A percentile compares a stretch with the other conserved stretches of the same genome.
These are phyloP conservation scores for Salix exigua DNA, from an alignment of 345 rosid genomes.

Conservation along the genomic window DNA sequence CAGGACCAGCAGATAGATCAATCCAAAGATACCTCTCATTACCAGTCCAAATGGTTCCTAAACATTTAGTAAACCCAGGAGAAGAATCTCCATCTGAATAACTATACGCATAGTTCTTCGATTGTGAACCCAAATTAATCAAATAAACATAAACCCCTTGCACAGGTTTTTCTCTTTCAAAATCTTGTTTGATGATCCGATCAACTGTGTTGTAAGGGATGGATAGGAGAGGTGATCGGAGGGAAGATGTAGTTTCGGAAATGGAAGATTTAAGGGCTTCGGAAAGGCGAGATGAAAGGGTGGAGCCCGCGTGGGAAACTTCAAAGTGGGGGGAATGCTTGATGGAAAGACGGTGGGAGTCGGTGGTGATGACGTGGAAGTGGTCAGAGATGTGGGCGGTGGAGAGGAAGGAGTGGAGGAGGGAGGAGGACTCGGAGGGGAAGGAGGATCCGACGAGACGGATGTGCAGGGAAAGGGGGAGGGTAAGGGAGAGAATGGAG, in stretches of 20 bases:
- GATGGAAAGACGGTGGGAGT: slow-evolving; percentile 25
- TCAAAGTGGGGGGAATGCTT: slow-evolving; percentile 29
- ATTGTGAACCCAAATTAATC: slow-evolving; percentile 51
- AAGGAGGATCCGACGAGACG: slow-evolving; percentile 31
- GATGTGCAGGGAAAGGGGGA: slow-evolving; percentile 23
- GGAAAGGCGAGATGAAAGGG: slow-evolving; percentile 38
- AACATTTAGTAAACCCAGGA: slow-evolving; percentile 74
- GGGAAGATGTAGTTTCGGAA: slow-evolving; percentile 44
- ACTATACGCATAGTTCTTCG: slow-evolving; percentile 65
- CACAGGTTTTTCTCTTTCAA: slow-evolving; percentile 59
- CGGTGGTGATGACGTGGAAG: slow-evolving; percentile 32
- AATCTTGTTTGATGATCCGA: slow-evolving; percentile 51
- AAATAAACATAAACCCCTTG: slow-evolving; percentile 72
- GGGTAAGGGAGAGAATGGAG: slow-evolving; percentile 24
- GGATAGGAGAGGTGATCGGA: slow-evolving; percentile 60
- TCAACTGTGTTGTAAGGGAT: slow-evolving; percentile 52
- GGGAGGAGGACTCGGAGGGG: slow-evolving; percentile 18
- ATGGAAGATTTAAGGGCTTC: slow-evolving; percentile 39
- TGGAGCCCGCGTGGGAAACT: slow-evolving; percentile 15
- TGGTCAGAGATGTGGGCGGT: slow-evolving; percentile 20
- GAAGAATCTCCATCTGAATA: slow-evolving; percentile 75
- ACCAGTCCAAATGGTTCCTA: slow-evolving; percentile 88
- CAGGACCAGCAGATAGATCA: slow-evolving; percentile 89
- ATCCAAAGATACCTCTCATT: slow-evolving; percentile 84
- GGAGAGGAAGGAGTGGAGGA: slow-evolving; percentile 24